Evolutionary conservation across 371 early-diverging fungal genomes (phyloP).

Genomic region (Syncephalastrum monosporum): DNA sequence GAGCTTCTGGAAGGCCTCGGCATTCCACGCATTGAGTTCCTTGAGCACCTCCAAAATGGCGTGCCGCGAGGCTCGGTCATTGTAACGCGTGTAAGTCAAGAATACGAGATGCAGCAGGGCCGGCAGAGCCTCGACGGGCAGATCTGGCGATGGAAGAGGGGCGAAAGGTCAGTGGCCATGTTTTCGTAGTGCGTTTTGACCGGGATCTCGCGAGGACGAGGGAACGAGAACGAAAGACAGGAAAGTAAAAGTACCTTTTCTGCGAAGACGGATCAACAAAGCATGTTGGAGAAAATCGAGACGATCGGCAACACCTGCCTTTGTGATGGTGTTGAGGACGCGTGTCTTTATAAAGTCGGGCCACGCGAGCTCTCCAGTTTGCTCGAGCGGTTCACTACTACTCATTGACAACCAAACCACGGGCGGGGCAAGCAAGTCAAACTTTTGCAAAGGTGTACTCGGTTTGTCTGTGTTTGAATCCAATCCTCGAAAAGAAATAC

Average conservation of each 20-base stretch:
- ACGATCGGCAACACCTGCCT: constrained; percentile 50
- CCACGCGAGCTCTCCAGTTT: constrained; percentile 54
- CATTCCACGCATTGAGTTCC: constrained; percentile 62
- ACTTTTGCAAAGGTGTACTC: no score
- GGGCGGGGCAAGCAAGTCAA: no score
- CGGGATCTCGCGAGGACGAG: neutral
- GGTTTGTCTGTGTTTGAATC: no score
- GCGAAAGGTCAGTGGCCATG: neutral
- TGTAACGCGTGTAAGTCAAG: constrained; percentile 64
- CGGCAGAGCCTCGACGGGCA: constrained; percentile 56
- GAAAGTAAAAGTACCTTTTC: constrained; percentile 46
- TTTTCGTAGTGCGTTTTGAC: neutral
- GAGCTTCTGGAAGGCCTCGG: constrained; percentile 52
- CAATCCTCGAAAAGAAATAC: no score
- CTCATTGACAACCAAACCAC: no score
- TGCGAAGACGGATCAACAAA: constrained; percentile 54
- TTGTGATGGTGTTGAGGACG: constrained; percentile 50
- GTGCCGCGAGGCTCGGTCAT: constrained; percentile 59
- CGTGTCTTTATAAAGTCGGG: constrained; percentile 56
- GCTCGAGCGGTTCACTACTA: constrained; percentile 30
- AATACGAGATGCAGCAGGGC: constrained; percentile 53
- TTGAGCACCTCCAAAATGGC: constrained; percentile 58
- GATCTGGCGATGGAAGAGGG: constrained; percentile 34
- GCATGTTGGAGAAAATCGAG: constrained; percentile 57
- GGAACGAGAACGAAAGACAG: neutral